Conservation (phyloP, 306 rosid species). For the Fragaria vesca region DNA sequence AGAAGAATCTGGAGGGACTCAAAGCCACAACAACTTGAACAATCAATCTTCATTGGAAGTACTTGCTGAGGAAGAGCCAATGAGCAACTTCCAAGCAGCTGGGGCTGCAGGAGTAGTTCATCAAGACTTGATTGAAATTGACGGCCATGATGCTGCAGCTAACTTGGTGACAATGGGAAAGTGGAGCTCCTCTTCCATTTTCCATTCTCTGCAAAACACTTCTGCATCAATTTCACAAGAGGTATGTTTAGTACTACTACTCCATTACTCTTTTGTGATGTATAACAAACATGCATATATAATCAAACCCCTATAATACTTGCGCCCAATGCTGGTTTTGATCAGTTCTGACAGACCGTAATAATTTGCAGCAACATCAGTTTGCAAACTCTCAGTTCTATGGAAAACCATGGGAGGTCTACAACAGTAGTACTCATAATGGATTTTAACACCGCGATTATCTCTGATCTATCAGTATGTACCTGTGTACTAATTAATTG, state of each 20-base stretch:
- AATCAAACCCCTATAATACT: background rate
- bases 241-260: conserved; percentile 31
- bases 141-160: conserved; percentile 27
- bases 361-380: conserved; percentile 63
- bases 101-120: background rate
- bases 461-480: background rate
- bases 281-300: background rate
- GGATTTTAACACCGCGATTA: conserved; percentile 13
- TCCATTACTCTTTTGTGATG: background rate
- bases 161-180: conserved; percentile 35
- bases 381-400: conserved; percentile 50
- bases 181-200: conserved; percentile 56
- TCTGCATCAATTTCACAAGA: conserved; percentile 41
- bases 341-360: conserved; percentile 17
- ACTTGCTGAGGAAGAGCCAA: conserved; percentile 14
- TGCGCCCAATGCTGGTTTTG: background rate
- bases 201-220: conserved; percentile 44
- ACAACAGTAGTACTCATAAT: conserved; percentile 36
- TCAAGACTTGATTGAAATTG: conserved; percentile 17
- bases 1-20: conserved; percentile 49
- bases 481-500: background rate
- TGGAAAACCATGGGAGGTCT: conserved; percentile 56
- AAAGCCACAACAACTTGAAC: conserved; percentile 32
- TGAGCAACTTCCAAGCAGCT: conserved; percentile 19
- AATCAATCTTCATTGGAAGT: conserved; percentile 29